A percentile compares a stretch with the other conserved stretches of the same genome.
These are phyloP conservation scores for Aspergillus persii DNA, from an alignment of 2,329 filamentous ascomycete species.

Conservation along the genomic window DNA sequence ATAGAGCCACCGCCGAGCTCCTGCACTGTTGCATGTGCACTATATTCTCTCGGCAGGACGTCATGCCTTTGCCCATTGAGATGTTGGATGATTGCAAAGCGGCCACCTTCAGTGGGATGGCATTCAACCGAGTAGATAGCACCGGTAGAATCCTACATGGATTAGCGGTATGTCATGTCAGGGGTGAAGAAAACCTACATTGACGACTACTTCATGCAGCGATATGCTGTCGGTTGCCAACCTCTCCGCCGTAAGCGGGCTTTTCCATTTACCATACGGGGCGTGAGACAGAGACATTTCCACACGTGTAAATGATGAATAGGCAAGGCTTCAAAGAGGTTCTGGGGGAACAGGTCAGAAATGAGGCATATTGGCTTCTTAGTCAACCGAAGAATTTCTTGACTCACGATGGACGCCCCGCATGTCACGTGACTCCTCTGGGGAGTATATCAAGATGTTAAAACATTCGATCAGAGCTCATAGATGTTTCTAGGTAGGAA, in stretches of 20 bases:
- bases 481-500: too few species aligned
- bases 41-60: conserved; percentile 46
- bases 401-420: too few species aligned
- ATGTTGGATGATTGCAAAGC: conserved; percentile 47
- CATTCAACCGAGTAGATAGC: conserved; percentile 37
- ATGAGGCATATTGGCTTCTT: too few species aligned
- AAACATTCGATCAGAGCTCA: too few species aligned
- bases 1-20: conserved; percentile 54
- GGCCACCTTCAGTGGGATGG: conserved; percentile 40
- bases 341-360: too few species aligned
- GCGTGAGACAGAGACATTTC: conserved; percentile 6
- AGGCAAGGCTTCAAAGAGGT: too few species aligned
- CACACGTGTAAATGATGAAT: neutral
- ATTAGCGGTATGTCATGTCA: neutral
- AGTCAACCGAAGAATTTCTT: too few species aligned
- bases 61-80: conserved; percentile 34
- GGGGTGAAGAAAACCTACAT: conserved; percentile 17
- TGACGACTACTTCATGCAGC: conserved; percentile 32
- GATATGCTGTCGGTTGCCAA: conserved; percentile 32
- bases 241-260: conserved; percentile 37
- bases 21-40: conserved; percentile 49
- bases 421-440: too few species aligned
- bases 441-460: too few species aligned
- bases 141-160: conserved; percentile 21
- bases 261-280: conserved; percentile 40